Evolutionary conservation across 331 rosid genomes (phyloP).

Genomic region (Spiraea crenata): DNA sequence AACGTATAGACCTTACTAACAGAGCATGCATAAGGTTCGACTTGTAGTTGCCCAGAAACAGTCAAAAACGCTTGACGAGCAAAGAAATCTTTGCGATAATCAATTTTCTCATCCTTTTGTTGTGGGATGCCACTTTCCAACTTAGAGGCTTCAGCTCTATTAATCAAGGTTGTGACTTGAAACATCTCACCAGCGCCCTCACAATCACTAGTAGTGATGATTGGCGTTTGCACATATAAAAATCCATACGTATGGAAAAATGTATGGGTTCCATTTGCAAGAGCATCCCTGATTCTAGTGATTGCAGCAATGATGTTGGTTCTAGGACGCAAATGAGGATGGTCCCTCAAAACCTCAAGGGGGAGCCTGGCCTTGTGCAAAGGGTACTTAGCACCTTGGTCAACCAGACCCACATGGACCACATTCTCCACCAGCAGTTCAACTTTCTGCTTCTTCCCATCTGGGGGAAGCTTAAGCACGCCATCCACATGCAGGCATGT

Average conservation of each 20-base stretch:
- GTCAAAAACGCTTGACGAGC: conserved; percentile 83
- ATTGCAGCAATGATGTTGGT: conserved; percentile 93
- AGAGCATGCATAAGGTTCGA: conserved; percentile 71
- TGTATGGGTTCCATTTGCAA: conserved; percentile 82
- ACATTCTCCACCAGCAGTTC: conserved; percentile 80
- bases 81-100: conserved; percentile 74
- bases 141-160: conserved; percentile 80
- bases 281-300: conserved; percentile 80
- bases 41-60: conserved; percentile 90
- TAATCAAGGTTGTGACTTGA: conserved; percentile 89
- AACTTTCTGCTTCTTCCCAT: conserved; percentile 77
- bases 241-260: conserved; percentile 77
- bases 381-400: conserved; percentile 71
- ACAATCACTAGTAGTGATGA: conserved; percentile 93
- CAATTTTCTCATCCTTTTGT: conserved; percentile 71
- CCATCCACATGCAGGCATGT: conserved; percentile 80
- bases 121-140: conserved; percentile 67
- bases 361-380: conserved; percentile 73
- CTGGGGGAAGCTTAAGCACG: conserved; percentile 69
- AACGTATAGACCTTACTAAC: conserved; percentile 77
- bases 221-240: conserved; percentile 86
- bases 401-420: conserved; percentile 77
- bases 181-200: conserved; percentile 99
- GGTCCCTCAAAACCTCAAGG: conserved; percentile 78
- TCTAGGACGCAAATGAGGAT: conserved; percentile 82